phyloP scores from a whole-genome alignment of 2,329 filamentous ascomycete species.

The Colletotrichum melonis region DNA sequence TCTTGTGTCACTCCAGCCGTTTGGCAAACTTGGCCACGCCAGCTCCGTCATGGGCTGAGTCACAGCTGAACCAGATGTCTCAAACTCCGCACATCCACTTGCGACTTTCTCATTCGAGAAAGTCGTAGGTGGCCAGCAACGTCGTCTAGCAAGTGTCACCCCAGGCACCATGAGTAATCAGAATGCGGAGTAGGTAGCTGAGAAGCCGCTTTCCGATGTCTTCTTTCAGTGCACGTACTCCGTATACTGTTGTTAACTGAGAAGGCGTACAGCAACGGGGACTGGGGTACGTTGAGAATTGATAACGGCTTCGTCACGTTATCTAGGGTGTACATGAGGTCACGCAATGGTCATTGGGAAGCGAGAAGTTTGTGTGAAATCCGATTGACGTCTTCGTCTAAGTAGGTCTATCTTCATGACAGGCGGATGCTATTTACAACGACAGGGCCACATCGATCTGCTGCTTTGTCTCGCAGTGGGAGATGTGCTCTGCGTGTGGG shows the following conservation, averaged over 20 bases:
- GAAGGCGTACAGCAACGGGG: no score
- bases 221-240: no score
- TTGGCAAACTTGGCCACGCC: neutral
- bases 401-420: slow-evolving; percentile 33
- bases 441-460: slow-evolving; percentile 19
- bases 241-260: no score
- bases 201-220: no score
- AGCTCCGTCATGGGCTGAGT: neutral
- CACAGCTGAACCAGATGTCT: neutral
- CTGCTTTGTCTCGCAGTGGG: slow-evolving; percentile 28
- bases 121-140: no score
- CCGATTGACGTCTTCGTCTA: slow-evolving; percentile 30
- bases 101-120: no score
- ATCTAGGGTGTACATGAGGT: neutral
- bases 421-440: slow-evolving; percentile 31
- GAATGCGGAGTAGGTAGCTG: no score
- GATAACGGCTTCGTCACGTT: neutral
- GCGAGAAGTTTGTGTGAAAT: slow-evolving; percentile 9
- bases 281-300: neutral
- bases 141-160: no score
- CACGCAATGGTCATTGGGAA: neutral
- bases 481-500: slow-evolving; percentile 13
- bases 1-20: neutral
- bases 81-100: no score
- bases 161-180: no score